phyloP scores from a whole-genome alignment of 106 monocot genomes.

The Ottelia alismoides region DNA sequence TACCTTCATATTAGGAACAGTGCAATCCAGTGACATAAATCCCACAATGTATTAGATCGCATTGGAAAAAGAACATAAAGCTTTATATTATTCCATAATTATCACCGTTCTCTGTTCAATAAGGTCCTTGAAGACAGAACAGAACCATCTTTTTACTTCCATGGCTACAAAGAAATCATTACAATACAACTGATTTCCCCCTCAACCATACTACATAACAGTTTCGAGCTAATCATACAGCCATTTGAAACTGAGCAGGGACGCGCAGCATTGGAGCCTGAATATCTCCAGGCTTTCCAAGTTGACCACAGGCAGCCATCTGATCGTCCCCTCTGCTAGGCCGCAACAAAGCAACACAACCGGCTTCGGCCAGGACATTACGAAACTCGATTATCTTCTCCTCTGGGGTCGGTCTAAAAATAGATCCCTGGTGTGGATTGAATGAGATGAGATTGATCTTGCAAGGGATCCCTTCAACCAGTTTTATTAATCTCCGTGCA shows the following conservation, averaged over 20 bases:
- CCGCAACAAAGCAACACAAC: constrained; percentile 58
- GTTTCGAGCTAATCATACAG: too few relatives aligned
- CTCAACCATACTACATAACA: too few relatives aligned
- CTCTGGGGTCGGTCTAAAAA: constrained; percentile 58
- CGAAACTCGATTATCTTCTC: constrained; percentile 88
- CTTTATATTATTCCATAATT: too few relatives aligned
- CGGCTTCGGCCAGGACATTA: constrained; percentile 51
- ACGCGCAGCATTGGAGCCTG: constrained; percentile 47
- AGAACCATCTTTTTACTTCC: too few relatives aligned
- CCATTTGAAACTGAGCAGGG: constrained; percentile 49
- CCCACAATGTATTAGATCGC: too few relatives aligned
- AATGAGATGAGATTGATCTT: constrained; percentile 91
- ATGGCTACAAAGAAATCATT: too few relatives aligned
- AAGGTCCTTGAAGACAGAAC: too few relatives aligned
- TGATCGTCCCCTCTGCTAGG: constrained; percentile 88
- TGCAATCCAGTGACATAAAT: too few relatives aligned
- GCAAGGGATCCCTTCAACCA: constrained; percentile 79
- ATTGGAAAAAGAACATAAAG: too few relatives aligned
- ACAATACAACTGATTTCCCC: too few relatives aligned
- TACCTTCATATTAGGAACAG: too few relatives aligned
- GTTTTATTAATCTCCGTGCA: constrained; percentile 57
- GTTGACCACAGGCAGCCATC: constrained; percentile 98
- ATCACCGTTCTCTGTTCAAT: too few relatives aligned
- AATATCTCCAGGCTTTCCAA: constrained; percentile 63
- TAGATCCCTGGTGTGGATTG: constrained; percentile 74